Base-by-base conservation (phyloP, 2,329 filamentous ascomycete species). In the Diplodia intermedia region DNA sequence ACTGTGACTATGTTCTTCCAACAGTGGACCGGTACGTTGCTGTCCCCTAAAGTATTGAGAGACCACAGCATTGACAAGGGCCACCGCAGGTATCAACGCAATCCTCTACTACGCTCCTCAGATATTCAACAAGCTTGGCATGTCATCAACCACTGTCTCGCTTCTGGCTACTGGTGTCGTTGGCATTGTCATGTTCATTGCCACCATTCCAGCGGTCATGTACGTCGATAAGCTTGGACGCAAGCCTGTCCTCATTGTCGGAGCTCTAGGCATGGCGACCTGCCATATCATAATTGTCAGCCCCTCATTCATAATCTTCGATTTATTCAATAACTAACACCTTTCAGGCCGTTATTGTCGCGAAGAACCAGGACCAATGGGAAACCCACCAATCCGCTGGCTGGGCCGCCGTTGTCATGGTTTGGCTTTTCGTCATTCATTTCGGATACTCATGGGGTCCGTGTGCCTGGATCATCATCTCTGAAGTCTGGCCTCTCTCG, bases 371-470 rank as follows among this genome's bases (percentile, higher is more conserved):
- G n/a, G 75, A 86, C 70, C 78, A 83, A 3, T 93, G 90, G 83
- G 75, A 78, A 0, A 75, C 80, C 0, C 85, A 92, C 69, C 72
- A 77, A 7, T 86, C 85, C 0, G 89, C 89, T 0, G 90, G 90
- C 1, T 93, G 91, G 91, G 90, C 82, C 4, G 86, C 89, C 0
- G 89, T 86, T 6, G 82, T 77, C 65, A 90, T 91, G 86, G 87
- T 91, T 9, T 93, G 90, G 90, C 82, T 93, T 0, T 93, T 91
- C 71, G 88, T 91, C 33, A 82, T 91, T 36, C 86, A 91, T 77
- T 93, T 93, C 73, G 91, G 89, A 36, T 92, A 91, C 75, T 88
- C 86, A 0, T 93, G 90, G 90, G 89, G 90, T 0, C 90, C 90
- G 2, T 90, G 88, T 72, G 86, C 88, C 0, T 93, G 91, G 91